These are phyloP conservation scores for Backusella circina DNA, from an alignment of 192 early-diverging fungal species.

Conservation along the genomic window DNA sequence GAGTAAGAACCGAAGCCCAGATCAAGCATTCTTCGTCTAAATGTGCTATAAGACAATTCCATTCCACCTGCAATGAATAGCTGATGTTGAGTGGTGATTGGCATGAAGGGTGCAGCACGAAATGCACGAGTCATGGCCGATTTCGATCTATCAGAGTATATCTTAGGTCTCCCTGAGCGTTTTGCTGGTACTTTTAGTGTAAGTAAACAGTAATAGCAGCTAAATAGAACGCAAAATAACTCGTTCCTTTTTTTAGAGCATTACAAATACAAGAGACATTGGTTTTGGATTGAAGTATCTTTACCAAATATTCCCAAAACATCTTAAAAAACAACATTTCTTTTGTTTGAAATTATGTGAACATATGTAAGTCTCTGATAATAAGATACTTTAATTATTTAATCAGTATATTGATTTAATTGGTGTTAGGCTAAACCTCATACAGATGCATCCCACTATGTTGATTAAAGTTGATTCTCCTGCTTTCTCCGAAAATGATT, in stretches of 20 bases:
- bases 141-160: too few relatives aligned
- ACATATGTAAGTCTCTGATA: constrained; percentile 11
- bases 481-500: constrained; percentile 3
- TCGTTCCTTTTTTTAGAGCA: constrained; percentile 4
- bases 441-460: constrained; percentile 7
- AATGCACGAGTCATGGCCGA: too few relatives aligned
- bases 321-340: constrained; percentile 8
- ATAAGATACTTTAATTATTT: constrained; percentile 6
- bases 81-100: too few relatives aligned
- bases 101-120: too few relatives aligned
- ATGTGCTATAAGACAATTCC: too few relatives aligned
- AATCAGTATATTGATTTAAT: constrained; percentile 5
- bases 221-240: constrained; percentile 12
- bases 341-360: constrained; percentile 13
- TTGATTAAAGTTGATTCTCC: constrained; percentile 2
- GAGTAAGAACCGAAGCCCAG: too few relatives aligned
- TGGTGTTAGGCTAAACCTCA: background rate
- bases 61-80: too few relatives aligned
- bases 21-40: too few relatives aligned
- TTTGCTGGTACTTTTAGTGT: too few relatives aligned
- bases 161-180: too few relatives aligned
- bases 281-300: constrained; percentile 11
- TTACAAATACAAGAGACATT: constrained; percentile 8
- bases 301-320: constrained; percentile 17
- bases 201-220: constrained; percentile 13